phyloP scores from a whole-genome alignment of 179 eudicot species.

The Camellia oleifera region DNA sequence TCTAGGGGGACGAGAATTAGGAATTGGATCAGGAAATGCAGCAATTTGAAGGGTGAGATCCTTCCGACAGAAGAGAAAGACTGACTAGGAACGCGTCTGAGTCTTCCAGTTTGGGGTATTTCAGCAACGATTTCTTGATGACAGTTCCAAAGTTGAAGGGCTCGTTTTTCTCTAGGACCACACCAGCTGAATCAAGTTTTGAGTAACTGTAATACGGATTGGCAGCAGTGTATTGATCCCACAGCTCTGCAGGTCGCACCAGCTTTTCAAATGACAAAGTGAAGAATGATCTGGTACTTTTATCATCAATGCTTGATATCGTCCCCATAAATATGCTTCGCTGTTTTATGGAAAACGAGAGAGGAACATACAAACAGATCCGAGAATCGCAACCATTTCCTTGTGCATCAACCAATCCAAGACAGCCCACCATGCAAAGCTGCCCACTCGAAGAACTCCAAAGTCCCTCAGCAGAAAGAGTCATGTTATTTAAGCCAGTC shows the following conservation, averaged over 20 bases:
- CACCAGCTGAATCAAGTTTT: slow-evolving; percentile 48
- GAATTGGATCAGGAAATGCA: slow-evolving; percentile 52
- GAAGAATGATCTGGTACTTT: slow-evolving; percentile 37
- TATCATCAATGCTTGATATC: slow-evolving; percentile 48
- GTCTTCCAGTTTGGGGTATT: slow-evolving; percentile 71
- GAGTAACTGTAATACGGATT: slow-evolving; percentile 65
- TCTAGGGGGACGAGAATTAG: slow-evolving; percentile 31
- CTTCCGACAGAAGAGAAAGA: slow-evolving; percentile 69
- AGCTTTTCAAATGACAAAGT: slow-evolving; percentile 66
- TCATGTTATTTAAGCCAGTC: slow-evolving; percentile 73
- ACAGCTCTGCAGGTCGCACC: slow-evolving; percentile 34
- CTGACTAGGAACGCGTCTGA: slow-evolving; percentile 36
- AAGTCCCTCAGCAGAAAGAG: slow-evolving; percentile 77
- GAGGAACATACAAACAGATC: slow-evolving; percentile 68
- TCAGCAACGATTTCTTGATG: slow-evolving; percentile 62
- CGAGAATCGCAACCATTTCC: slow-evolving; percentile 51
- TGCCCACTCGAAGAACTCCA: slow-evolving; percentile 84
- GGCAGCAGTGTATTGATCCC: slow-evolving; percentile 38
- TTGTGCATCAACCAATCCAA: slow-evolving; percentile 37
- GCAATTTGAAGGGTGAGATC: slow-evolving; percentile 73
- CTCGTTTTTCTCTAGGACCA: slow-evolving; percentile 61
- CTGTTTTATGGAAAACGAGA: slow-evolving; percentile 69
- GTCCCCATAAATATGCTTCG: slow-evolving; percentile 68
- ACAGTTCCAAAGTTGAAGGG: slow-evolving; percentile 61
- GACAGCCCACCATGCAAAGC: slow-evolving; percentile 93